Base-by-base conservation (phyloP, 306 rosid genomes). In the Boehmeria nivea region DNA sequence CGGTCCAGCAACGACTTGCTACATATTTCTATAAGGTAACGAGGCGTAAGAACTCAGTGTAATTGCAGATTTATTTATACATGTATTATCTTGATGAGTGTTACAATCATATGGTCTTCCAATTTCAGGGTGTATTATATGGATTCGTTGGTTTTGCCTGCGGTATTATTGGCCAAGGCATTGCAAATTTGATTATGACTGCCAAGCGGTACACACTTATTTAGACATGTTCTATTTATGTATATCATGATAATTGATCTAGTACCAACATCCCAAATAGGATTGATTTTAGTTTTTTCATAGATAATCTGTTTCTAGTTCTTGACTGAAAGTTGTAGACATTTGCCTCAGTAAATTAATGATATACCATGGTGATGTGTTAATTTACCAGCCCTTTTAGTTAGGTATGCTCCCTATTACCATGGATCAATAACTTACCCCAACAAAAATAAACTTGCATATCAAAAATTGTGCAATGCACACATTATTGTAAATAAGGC, bases 91-190 rank as follows among this genome's bases (percentile, higher is more conserved):
- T 49, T 25, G 54, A 18, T 13, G 38, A 14, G 14, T 40, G 6
- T 45, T 13, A 34, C 11, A 24, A 23, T 61, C 38, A 43, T 63
- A 28, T 10, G 23, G 49, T 21, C 34, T 67, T 63, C 51, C 23
- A 14, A 4, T 47, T 79, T 69, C 79, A 91, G 99, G 99, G 99
- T 61, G 80, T 84, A 19, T 55, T 84, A 68, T 91, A 91, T 71
- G 99, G 94, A 57, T 60, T 79, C 2, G 96, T 87, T 69, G 99
- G 99, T 25, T 84, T 87, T 63, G 96, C 80, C 64, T 91, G 99
- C 73, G 99, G 99, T 49, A 76, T 91, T 33, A 36, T 91, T 55
- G 99, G 99, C 65, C 99, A 91, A 75, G 99, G 99, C 68, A 80
- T 91, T 60, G 96, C 95, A 65, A 91, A 91, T 72, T 70, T 75